A percentile compares a stretch with the other conserved stretches of the same genome.
phyloP scores from a whole-genome alignment of 116 monocot species.

The Papilionanthe hybrid region DNA sequence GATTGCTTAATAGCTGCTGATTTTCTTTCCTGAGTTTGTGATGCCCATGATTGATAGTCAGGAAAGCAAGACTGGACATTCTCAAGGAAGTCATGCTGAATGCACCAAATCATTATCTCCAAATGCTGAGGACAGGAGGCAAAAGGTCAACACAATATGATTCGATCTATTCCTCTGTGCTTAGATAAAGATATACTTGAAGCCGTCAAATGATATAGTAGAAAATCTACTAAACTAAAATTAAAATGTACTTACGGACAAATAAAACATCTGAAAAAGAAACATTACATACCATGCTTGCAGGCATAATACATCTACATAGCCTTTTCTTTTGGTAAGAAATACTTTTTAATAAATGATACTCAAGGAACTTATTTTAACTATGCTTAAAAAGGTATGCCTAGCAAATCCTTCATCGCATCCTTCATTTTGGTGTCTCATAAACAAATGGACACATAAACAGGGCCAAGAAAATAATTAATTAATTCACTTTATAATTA shows the following conservation, averaged over 20 bases:
- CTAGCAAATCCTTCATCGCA: too few species aligned
- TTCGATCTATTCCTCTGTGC: background rate
- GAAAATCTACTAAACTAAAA: background rate
- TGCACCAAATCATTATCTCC: conserved; percentile 82
- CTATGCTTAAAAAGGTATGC: too few species aligned
- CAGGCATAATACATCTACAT: too few species aligned
- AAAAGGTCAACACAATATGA: background rate
- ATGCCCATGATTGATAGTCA: conserved; percentile 45
- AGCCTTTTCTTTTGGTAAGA: background rate
- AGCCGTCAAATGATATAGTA: background rate
- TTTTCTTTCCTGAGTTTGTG: conserved; percentile 58
- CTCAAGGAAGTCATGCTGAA: conserved; percentile 63
- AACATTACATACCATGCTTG: background rate
- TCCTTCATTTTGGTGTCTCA: too few species aligned
- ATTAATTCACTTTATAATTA: too few species aligned
- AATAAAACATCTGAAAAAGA: background rate
- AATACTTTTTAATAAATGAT: background rate
- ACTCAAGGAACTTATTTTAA: background rate
- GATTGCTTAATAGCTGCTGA: conserved; percentile 36
- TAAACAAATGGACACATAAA: too few species aligned
- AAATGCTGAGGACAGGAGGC: conserved; percentile 53
- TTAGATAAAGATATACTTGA: background rate
- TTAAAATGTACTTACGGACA: background rate
- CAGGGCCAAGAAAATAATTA: too few species aligned
- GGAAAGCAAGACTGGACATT: conserved; percentile 32